A percentile compares a stretch with the other conserved stretches of the same genome.
Evolutionary conservation across 805 yeast genomes (phyloP).

Genomic region (Suhomyces pyralidae): DNA sequence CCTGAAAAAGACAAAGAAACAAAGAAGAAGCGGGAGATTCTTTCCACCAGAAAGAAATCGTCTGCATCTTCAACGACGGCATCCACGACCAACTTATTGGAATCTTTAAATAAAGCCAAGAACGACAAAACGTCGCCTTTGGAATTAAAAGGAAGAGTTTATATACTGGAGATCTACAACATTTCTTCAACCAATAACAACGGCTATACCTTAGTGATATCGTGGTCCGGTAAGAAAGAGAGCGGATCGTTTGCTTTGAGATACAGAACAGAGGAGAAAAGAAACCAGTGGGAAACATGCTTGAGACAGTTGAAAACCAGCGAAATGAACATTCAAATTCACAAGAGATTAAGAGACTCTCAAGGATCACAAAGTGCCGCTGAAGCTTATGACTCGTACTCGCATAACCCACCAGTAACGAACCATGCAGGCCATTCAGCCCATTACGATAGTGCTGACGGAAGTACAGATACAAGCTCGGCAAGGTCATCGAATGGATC

Average conservation of each 20-base stretch:
- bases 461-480: conserved; percentile 2
- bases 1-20: conserved; percentile 23
- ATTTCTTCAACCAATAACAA: conserved; percentile 33
- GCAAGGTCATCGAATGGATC: conserved; percentile 29
- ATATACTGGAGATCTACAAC: conserved; percentile 60
- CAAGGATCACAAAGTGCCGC: conserved; percentile 25
- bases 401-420: conserved; percentile 2
- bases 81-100: conserved; percentile 36
- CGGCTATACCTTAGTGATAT: conserved; percentile 61
- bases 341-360: conserved; percentile 34
- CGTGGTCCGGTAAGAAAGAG: conserved; percentile 86
- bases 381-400: conserved; percentile 15
- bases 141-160: conserved; percentile 78
- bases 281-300: conserved; percentile 78
- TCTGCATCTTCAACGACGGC: conserved; percentile 40
- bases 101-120: conserved; percentile 29
- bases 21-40: conserved; percentile 36
- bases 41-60: conserved; percentile 51
- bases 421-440: background rate
- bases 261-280: conserved; percentile 77
- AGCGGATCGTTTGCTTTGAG: conserved; percentile 81
- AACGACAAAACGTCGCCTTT: conserved; percentile 24
- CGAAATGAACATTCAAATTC: conserved; percentile 40
- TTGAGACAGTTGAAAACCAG: conserved; percentile 47
- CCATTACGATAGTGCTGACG: background rate